phyloP scores from a whole-genome alignment of 2,329 filamentous ascomycete genomes.

The Cordyceps sp. region DNA sequence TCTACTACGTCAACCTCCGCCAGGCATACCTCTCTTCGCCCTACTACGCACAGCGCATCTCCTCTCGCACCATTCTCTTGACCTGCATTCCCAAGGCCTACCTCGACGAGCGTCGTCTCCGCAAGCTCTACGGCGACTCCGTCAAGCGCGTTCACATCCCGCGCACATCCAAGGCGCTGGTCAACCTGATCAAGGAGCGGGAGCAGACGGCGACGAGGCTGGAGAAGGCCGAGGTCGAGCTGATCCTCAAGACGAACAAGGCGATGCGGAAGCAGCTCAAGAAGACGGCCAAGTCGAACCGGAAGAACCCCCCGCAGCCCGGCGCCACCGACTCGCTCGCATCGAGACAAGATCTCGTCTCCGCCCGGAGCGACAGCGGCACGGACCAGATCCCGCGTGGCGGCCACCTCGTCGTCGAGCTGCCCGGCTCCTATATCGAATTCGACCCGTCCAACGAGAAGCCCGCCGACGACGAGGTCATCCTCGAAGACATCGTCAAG shows the following conservation, averaged over 20 bases:
- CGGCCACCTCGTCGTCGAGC: slow-evolving; percentile 2
- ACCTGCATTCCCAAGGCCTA: slow-evolving; percentile 69
- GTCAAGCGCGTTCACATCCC: slow-evolving; percentile 77
- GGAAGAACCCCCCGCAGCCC: slow-evolving; percentile 1
- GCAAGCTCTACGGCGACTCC: slow-evolving; percentile 64
- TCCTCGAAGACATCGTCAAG: not conserved
- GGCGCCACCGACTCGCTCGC: not conserved
- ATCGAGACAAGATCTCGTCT: slow-evolving; percentile 3
- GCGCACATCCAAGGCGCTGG: slow-evolving; percentile 59
- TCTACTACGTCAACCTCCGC: slow-evolving; percentile 84
- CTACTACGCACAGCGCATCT: slow-evolving; percentile 68
- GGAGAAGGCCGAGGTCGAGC: slow-evolving; percentile 71
- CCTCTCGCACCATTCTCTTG: slow-evolving; percentile 79
- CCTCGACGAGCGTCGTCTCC: slow-evolving; percentile 58
- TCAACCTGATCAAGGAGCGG: slow-evolving; percentile 66
- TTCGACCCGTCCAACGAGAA: not conserved
- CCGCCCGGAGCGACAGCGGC: slow-evolving; percentile 1
- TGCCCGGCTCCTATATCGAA: slow-evolving; percentile 2
- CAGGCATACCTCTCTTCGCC: slow-evolving; percentile 85
- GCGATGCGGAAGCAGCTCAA: slow-evolving; percentile 40
- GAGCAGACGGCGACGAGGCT: slow-evolving; percentile 67
- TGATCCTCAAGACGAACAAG: slow-evolving; percentile 65
- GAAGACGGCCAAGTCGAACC: slow-evolving; percentile 2
- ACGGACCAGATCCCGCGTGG: not conserved
- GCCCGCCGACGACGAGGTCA: not conserved